These are phyloP conservation scores for Dillenia turbinata DNA, from an alignment of 164 flowering plant genomes.

Conservation along the genomic window DNA sequence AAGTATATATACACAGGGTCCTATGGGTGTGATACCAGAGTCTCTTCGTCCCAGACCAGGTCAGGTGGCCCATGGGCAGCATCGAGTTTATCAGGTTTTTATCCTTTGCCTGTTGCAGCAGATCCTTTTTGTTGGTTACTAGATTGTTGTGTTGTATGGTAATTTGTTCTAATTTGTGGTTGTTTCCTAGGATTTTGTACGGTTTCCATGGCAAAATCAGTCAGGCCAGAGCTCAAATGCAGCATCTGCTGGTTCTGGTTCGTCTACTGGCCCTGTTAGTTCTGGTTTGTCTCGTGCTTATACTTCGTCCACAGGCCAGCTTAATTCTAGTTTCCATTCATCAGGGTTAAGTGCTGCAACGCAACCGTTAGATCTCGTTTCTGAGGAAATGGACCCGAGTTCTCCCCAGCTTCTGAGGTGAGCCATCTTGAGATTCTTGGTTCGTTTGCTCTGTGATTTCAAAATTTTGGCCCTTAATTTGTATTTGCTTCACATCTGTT, in stretches of 20 bases:
- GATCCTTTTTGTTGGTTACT: background rate
- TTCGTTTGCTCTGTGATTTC: background rate
- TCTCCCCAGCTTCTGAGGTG: conserved; percentile 57
- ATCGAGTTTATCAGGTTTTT: conserved; percentile 91
- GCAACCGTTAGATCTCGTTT: conserved; percentile 51
- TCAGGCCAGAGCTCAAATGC: conserved; percentile 60
- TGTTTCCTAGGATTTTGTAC: conserved; percentile 71
- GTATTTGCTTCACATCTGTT: background rate
- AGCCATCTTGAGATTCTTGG: background rate
- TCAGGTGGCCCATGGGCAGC: conserved; percentile 76
- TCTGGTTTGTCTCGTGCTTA: conserved; percentile 39
- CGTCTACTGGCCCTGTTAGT: conserved; percentile 39
- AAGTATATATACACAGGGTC: conserved; percentile 59
- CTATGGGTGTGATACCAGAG: conserved; percentile 73
- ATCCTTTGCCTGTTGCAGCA: background rate
- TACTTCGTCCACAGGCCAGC: conserved; percentile 52
- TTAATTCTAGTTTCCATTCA: conserved; percentile 36
- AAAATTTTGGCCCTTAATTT: background rate
- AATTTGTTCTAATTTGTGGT: conserved; percentile 1
- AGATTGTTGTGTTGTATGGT: background rate
- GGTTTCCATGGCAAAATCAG: conserved; percentile 92
- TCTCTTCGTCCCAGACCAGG: conserved; percentile 95
- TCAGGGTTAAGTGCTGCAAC: conserved; percentile 44
- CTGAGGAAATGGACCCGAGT: conserved; percentile 58
- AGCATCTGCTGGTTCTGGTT: conserved; percentile 40